phyloP scores from a whole-genome alignment of 257 asterid genomes.

The Salvia miltiorrhiza region DNA sequence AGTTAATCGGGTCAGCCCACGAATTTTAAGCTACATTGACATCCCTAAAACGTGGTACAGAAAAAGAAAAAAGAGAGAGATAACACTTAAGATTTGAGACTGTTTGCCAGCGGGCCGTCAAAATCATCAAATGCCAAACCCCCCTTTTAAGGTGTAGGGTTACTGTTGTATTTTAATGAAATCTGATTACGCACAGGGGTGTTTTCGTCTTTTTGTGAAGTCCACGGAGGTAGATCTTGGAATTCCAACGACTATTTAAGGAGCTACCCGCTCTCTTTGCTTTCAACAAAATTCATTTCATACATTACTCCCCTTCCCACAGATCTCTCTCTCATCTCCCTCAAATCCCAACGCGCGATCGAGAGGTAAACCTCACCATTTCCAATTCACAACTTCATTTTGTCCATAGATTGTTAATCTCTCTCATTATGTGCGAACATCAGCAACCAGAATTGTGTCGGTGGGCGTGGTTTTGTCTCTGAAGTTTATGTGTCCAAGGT shows the following conservation, averaged over 20 bases:
- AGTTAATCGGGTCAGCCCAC: too few species aligned
- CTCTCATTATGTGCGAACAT: background rate
- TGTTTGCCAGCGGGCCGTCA: too few species aligned
- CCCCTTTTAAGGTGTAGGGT: too few species aligned
- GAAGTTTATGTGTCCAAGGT: too few species aligned
- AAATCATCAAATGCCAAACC: too few species aligned
- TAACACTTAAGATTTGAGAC: too few species aligned
- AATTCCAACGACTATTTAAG: conserved; percentile 43
- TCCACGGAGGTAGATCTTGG: conserved; percentile 30
- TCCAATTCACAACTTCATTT: background rate
- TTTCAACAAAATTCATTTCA: conserved; percentile 11
- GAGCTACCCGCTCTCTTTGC: conserved; percentile 37
- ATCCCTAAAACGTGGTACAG: too few species aligned
- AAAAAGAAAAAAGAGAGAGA: too few species aligned
- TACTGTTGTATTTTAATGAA: too few species aligned
- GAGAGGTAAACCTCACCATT: conserved; percentile 26
- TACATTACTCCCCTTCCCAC: too few species aligned
- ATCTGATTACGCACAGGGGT: background rate
- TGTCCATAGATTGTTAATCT: background rate
- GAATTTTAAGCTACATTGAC: too few species aligned
- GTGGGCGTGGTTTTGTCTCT: conserved; percentile 1
- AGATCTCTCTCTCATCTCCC: background rate
- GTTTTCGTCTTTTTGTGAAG: conserved; percentile 12
- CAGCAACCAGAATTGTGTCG: conserved; percentile 13
- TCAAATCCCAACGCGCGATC: conserved; percentile 19